Base-by-base conservation (phyloP, 805 yeast genomes). In the Metschnikowia matae region DNA sequence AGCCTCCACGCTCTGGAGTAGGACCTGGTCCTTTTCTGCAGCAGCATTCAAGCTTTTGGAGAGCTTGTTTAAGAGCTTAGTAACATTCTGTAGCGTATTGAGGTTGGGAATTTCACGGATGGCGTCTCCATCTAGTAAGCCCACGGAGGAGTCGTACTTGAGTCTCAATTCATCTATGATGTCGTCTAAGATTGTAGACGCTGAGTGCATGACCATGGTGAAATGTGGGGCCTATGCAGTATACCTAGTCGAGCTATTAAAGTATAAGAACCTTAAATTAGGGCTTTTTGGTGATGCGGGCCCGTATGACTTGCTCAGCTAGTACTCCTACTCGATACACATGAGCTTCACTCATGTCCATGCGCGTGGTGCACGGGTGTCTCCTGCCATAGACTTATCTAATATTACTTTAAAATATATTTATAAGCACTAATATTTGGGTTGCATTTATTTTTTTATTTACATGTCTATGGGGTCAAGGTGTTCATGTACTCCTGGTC, bases 91-190 rank as follows among this genome's bases (percentile, higher is more conserved):
- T 37, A 82, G 62, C 4, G 74, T 65, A 49, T 73, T 73, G 18
- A 70, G 78, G 18, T 71, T 66, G 5, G 79, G 73, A 1, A 70
- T 58, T 29, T 64, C 66, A 29, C 77, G 67, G 0, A 80, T 70
- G 5, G 74, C 60, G 17, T 80, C 83, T 0, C 91, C 91, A 55
- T 77, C 83, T 21, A 85, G 65, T 47, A 80, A 64, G 1, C 90
- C 90, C 15, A 78, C 70, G 37, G 80, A 78, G 4, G 78, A 69
- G 58, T 84, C 87, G 60, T 80, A 85, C 0, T 79, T 67, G 48
- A 85, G 63, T 43, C 75, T 71, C 36, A 84, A 64, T 54, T 79
- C 81, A 42, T 69, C 68, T 48, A 85, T 67, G 13, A 85, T 77
- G 48, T 79, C 78, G 29, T 75, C 75, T 46, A 85, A 61, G 6